Evolutionary conservation across 192 early-diverging fungal species (phyloP).

Genomic region (Podila verticillata): DNA sequence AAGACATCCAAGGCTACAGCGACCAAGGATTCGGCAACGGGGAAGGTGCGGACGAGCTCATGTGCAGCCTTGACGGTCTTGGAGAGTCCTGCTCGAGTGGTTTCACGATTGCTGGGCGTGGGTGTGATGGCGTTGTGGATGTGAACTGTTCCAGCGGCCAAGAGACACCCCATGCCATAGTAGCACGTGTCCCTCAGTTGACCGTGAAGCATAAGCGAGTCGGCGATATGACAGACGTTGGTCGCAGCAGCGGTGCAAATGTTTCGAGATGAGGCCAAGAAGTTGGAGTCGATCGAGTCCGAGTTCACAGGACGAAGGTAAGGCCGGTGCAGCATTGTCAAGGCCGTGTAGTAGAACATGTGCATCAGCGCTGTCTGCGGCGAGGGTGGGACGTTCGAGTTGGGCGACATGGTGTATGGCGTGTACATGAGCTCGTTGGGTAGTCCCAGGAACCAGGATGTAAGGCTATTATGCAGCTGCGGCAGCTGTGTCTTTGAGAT

Average conservation of each 20-base stretch:
- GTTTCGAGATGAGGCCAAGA: constrained; percentile 48
- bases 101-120: constrained; percentile 48
- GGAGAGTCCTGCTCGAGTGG: constrained; percentile 45
- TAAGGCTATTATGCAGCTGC: constrained; percentile 50
- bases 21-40: constrained; percentile 45
- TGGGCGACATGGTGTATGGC: constrained; percentile 53
- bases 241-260: constrained; percentile 54
- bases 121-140: constrained; percentile 52
- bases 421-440: constrained; percentile 65
- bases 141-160: constrained; percentile 54
- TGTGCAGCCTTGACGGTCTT: constrained; percentile 50
- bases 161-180: constrained; percentile 48
- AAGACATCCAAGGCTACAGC: constrained; percentile 48
- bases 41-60: constrained; percentile 48
- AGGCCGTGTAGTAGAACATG: constrained; percentile 63
- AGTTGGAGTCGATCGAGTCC: constrained; percentile 42
- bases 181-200: constrained; percentile 40
- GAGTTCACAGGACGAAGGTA: constrained; percentile 55
- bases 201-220: constrained; percentile 49
- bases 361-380: constrained; percentile 54
- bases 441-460: constrained; percentile 58
- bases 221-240: constrained; percentile 52
- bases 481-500: constrained; percentile 48
- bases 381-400: constrained; percentile 43
- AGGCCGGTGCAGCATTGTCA: constrained; percentile 66